Base-by-base conservation (phyloP, 345 rosid species). In the Salix caprea region DNA sequence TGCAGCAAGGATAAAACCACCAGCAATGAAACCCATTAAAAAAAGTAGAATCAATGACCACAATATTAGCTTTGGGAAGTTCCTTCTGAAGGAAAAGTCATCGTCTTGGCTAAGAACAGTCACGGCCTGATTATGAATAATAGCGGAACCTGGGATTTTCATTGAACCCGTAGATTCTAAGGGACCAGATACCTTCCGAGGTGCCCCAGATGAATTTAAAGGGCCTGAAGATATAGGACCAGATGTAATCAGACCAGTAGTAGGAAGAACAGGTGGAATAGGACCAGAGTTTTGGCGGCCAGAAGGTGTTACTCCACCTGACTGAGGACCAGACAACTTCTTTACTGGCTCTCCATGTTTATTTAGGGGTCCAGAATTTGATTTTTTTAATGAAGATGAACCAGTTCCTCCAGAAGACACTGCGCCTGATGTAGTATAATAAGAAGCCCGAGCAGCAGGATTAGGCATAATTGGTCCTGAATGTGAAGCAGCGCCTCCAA, bases 201-300 rank as follows among this genome's bases (percentile, higher is more conserved):
- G 98, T 5, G 90, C 89, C 24, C 95, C 94, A 48, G 98, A 91
- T 48, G 98, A 84, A 84, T 88, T 96, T 42, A 94, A 79, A 32
- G 95, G 90, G 26, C 97, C 97, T 0, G 97, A 92, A 40, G 91
- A 88, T 56, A 92, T 91, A 44, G 97, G 97, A 74, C 98, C 97
- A 18, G 98, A 94, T 36, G 98, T 94, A 68, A 94, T 94, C 69
- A 94, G 94, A 73, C 97, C 98, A 77, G 98, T 94, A 1, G 97
- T 80, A 50, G 96, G 98, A 64, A 94, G 95, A 74, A 88, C 89
- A 76, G 93, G 94, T 72, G 96, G 92, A 72, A 96, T 85, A 67
- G 98, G 93, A 37, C 99, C 99, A 4, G 99, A 96, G 71, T 94
- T 89, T 79, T 96, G 98, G 56, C 98, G 92, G 65, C 89, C 89